These are phyloP conservation scores for Fusarium acutatum DNA, from an alignment of 2,329 filamentous ascomycete genomes.

Conservation along the genomic window DNA sequence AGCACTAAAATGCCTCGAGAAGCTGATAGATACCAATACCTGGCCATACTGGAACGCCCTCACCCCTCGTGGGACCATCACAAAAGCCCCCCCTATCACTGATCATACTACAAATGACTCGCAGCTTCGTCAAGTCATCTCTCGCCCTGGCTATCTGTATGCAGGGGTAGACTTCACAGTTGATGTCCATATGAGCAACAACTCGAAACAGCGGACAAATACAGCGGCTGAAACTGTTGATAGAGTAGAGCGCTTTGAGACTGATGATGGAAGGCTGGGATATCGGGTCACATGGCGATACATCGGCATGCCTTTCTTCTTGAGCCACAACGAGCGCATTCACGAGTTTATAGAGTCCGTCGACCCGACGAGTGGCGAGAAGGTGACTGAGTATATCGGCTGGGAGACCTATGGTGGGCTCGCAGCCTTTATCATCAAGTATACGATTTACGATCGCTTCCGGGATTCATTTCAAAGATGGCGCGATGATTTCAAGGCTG, in stretches of 20 bases:
- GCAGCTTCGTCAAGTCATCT: not conserved
- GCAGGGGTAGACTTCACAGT: not conserved
- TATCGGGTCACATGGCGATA: not conserved
- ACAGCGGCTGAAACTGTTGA: not conserved
- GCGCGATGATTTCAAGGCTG: not conserved
- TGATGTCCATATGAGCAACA: not conserved
- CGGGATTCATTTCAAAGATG: not conserved
- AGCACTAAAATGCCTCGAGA: not conserved
- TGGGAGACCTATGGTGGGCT: not conserved
- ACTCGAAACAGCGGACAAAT: not conserved
- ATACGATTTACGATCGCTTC: not conserved
- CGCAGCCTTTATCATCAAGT: not conserved
- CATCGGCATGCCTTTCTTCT: not conserved
- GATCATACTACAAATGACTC: not conserved
- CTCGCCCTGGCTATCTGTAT: not conserved
- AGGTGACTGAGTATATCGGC: not conserved
- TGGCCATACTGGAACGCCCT: not conserved
- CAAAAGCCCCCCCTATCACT: not conserved
- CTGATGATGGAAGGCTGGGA: not conserved
- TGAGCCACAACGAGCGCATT: not conserved
- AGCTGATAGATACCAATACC: not conserved
- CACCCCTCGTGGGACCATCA: not conserved
- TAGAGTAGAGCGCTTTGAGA: not conserved
- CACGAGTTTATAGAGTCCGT: not conserved
- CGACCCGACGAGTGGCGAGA: not conserved